Evolutionary conservation across 257 asterid genomes (phyloP), one percentile per base, ranked within the genome.

Genomic region (Buddleja alternifolia): DNA sequence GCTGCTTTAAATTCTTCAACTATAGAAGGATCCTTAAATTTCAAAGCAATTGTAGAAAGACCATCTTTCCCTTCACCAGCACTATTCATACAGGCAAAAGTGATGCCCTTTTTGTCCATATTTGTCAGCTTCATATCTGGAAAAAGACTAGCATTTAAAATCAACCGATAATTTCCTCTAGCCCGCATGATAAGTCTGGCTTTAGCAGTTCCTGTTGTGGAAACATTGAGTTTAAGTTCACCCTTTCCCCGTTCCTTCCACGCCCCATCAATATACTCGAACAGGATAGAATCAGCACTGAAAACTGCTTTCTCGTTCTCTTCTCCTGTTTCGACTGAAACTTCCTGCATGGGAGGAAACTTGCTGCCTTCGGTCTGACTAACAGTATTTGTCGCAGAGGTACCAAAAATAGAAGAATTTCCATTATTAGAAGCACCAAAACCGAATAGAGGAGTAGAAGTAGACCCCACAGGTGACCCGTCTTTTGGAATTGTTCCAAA

Each of bases 191-290:
- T 67, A n/a, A 93, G 92, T 58, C 99, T 84, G 10, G 89, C 94
- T 76, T 82, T 90, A 55, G 79, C 87, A 0, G 82, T 60, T 75
- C 77, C 95, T 6, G 78, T 16, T 55, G 86, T 77, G 3, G 89
- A 63, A 42, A 83, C 78, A 67, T 92, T 92, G 54, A 92, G 84
- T 78, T 86, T 92, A 64, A 92, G 77, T 70, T 92, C 98, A 14
- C 98, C 98, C 77, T 92, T 92, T 25, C 98, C 98, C 11, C 98
- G 77, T 78, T 92, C 98, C 83, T 88, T 92, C 97, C 98, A 92
- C 4, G 74, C 41, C 51, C 93, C 97, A 66, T 82, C 96, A 14
- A 66, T 60, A 63, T 53, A 92, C 76, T 88, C 98, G 63, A 77
- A 92, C 21, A 92, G 86, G 37, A 75, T 73, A 15, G 97, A 90